phyloP scores from a whole-genome alignment of 2,329 filamentous ascomycete species.

The Tricladium varicosporioides region DNA sequence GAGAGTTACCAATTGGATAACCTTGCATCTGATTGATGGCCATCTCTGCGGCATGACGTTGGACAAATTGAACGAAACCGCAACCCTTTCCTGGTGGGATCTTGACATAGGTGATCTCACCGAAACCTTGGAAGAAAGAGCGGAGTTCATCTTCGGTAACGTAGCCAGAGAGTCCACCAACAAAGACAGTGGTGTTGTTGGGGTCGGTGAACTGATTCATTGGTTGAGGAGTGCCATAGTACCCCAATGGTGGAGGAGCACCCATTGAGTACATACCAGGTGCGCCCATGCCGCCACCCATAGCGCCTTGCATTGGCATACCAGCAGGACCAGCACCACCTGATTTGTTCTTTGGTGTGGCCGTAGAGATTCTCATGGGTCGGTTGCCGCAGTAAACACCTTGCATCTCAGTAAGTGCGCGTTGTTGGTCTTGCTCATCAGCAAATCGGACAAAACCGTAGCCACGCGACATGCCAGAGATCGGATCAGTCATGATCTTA shows the following conservation, averaged over 20 bases:
- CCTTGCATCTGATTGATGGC: slow-evolving; percentile 99
- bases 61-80: slow-evolving; percentile 98
- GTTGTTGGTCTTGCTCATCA: slow-evolving; percentile 93
- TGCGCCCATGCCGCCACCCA: slow-evolving; percentile 44
- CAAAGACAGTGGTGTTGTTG: slow-evolving; percentile 99
- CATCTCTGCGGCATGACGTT: slow-evolving; percentile 98
- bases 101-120: slow-evolving; percentile 99
- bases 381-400: slow-evolving; percentile 98
- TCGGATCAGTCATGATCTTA: slow-evolving; percentile 99
- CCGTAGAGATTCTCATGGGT: slow-evolving; percentile 97
- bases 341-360: slow-evolving; percentile 89
- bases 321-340: slow-evolving; percentile 50
- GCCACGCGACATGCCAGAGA: slow-evolving; percentile 94
- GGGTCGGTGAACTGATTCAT: slow-evolving; percentile 99
- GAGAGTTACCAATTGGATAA: slow-evolving; percentile 97
- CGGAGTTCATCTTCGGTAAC: slow-evolving; percentile 99
- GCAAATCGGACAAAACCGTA: slow-evolving; percentile 98
- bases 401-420: slow-evolving; percentile 96
- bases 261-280: slow-evolving; percentile 68
- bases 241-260: slow-evolving; percentile 58
- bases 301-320: slow-evolving; percentile 47
- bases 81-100: slow-evolving; percentile 99
- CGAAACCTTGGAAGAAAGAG: slow-evolving; percentile 99
- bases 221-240: slow-evolving; percentile 67
- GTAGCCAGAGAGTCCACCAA: slow-evolving; percentile 94